Base-by-base conservation (phyloP, 192 early-diverging fungal species). In the Backusella psychrophila region DNA sequence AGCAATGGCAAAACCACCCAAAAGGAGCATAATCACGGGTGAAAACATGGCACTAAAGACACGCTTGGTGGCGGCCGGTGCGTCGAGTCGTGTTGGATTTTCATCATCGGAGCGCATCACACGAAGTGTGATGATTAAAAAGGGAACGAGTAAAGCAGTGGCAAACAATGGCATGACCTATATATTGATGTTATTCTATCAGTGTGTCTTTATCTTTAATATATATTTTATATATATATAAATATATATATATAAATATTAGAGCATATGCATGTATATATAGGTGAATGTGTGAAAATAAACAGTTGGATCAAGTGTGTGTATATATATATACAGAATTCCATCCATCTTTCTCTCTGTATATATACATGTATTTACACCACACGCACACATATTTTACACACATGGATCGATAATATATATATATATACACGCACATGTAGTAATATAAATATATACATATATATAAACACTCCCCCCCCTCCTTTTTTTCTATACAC, bases 11-110 rank as follows among this genome's bases (percentile, higher is more conserved):
- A 99, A 99, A 0, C 97, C 96, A 76, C 97, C 96, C 17, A 99
- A 87, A 1, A 99, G 86, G 6, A 99, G 83, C 97, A 99, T 97
- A 73, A 99, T 96, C 29, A 97, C 96, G 0, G 97, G 93, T 17
- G 93, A 93, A 78, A 97, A 97, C 97, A 99, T 99, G 69, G 93
- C 90, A 9, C 92, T 89, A 78, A 97, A 97, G 67, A 99, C 92
- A 35, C 83, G 84, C 80, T 95, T 94, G 26, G 97, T 90, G 15
- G 95, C 93, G 1, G 91, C 90, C 52, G 90, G 88, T 4, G 96
- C 93, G 49, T 78, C 72, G 75, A 97, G 75, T 7, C 94, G 92
- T 6, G 84, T 84, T 31, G 78, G 70, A 1, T 81, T 53, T 23
- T 79, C 84, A 67, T 84, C 86, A 70, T 88, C 88, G 33, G 88